These are phyloP conservation scores for Elsinoe batatas DNA, from an alignment of 2,329 filamentous ascomycete species.

Conservation along the genomic window DNA sequence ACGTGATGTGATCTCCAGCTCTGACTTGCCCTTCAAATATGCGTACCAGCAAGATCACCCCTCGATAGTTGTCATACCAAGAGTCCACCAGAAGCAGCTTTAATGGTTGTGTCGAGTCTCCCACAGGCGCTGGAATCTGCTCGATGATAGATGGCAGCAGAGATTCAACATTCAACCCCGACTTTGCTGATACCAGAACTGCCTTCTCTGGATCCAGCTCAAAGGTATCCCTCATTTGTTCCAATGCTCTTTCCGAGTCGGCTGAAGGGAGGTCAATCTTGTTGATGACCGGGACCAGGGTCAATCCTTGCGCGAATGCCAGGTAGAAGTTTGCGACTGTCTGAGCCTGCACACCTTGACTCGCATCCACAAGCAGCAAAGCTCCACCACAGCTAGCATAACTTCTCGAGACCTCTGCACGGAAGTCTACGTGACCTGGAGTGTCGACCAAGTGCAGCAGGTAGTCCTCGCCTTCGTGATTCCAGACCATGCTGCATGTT, in stretches of 20 bases:
- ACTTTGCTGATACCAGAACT: conserved; percentile 82
- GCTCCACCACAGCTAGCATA: conserved; percentile 95
- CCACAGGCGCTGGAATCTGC: conserved; percentile 68
- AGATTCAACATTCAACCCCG: conserved; percentile 74
- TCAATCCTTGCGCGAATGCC: conserved; percentile 81
- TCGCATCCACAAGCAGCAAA: conserved; percentile 85
- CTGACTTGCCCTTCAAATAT: conserved; percentile 80
- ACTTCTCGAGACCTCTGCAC: conserved; percentile 87
- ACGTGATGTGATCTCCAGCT: conserved; percentile 76
- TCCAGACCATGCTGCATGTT: conserved; percentile 96
- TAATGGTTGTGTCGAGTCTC: conserved; percentile 62
- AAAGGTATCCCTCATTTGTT: conserved; percentile 77
- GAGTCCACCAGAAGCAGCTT: conserved; percentile 88
- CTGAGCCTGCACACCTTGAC: conserved; percentile 92
- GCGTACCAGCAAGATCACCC: conserved; percentile 81
- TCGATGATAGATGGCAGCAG: conserved; percentile 80
- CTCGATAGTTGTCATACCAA: conserved; percentile 95
- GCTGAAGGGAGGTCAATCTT: conserved; percentile 91
- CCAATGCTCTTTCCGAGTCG: conserved; percentile 73
- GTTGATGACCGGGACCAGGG: conserved; percentile 85
- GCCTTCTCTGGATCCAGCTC: conserved; percentile 72
- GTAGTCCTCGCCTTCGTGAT: conserved; percentile 75
- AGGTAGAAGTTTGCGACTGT: conserved; percentile 98
- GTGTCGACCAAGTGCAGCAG: conserved; percentile 93
- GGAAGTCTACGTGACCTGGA: conserved; percentile 93